A percentile compares a stretch with the other conserved stretches of the same genome.
phyloP scores from a whole-genome alignment of 805 yeast species.

The Saccharomycopsis sp. region DNA sequence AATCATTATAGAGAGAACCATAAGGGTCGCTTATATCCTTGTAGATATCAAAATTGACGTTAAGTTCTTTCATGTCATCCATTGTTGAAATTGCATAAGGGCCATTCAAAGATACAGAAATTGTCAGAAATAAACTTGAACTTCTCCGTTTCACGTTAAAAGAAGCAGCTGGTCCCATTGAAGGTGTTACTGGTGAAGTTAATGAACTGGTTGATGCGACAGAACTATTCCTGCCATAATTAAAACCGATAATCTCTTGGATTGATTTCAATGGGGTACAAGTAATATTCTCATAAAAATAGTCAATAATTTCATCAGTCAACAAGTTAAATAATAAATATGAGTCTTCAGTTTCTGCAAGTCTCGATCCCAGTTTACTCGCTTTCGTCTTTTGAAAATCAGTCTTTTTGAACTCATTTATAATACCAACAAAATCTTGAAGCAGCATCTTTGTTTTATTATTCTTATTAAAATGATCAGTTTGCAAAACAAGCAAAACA shows the following conservation, averaged over 20 bases:
- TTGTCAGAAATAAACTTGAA: slow-evolving; percentile 4
- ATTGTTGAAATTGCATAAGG: slow-evolving; percentile 5
- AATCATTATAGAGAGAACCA: neutral
- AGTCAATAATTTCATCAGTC: slow-evolving; percentile 41
- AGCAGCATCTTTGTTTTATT: slow-evolving; percentile 63
- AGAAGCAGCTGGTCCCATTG: neutral
- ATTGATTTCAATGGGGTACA: slow-evolving; percentile 47
- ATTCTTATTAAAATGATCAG: slow-evolving; percentile 63
- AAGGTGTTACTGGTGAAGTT: slow-evolving; percentile 12
- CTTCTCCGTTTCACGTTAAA: slow-evolving; percentile 1
- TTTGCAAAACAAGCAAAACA: slow-evolving; percentile 64
- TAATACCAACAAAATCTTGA: slow-evolving; percentile 49
- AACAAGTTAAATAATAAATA: slow-evolving; percentile 26
- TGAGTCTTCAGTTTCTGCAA: slow-evolving; percentile 8
- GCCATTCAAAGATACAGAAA: slow-evolving; percentile 1
- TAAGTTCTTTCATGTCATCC: neutral
- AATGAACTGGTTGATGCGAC: slow-evolving; percentile 21
- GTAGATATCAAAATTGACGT: neutral
- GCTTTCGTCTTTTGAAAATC: slow-evolving; percentile 22
- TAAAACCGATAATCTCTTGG: slow-evolving; percentile 28
- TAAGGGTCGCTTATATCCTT: neutral
- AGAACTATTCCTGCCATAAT: slow-evolving; percentile 24
- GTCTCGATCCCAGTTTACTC: slow-evolving; percentile 1
- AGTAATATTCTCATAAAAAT: slow-evolving; percentile 62
- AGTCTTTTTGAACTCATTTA: slow-evolving; percentile 28